phyloP scores from a whole-genome alignment of 345 rosid genomes.

The Bretschneidera sinensis region DNA sequence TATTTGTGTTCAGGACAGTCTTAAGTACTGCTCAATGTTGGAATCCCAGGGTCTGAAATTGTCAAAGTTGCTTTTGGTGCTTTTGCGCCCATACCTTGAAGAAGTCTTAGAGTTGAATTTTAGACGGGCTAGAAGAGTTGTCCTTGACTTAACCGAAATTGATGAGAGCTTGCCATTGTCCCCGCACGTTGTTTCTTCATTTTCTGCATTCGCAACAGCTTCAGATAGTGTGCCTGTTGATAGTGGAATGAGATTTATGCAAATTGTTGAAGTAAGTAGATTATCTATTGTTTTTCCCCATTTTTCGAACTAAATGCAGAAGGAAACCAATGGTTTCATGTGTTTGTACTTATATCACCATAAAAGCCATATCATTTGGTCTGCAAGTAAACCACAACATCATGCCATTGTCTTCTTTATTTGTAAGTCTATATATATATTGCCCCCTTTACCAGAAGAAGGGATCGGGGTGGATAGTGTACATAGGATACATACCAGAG shows the following conservation, averaged over 20 bases:
- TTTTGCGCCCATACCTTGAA: constrained; percentile 76
- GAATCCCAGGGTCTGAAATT: constrained; percentile 80
- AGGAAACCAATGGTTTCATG: no score
- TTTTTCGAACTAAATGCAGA: background rate
- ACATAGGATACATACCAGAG: background rate
- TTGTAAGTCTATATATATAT: no score
- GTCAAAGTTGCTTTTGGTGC: constrained; percentile 82
- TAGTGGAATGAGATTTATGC: constrained; percentile 77
- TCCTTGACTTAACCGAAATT: constrained; percentile 46
- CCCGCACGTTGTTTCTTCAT: constrained; percentile 43
- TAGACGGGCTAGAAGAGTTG: constrained; percentile 68
- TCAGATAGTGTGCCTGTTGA: constrained; percentile 61
- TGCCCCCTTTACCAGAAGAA: no score
- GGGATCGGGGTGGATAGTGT: no score
- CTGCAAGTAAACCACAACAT: no score
- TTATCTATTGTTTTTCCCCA: no score
- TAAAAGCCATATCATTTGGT: no score
- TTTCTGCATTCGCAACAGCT: constrained; percentile 54
- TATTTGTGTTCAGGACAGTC: constrained; percentile 73
- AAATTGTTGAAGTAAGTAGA: constrained; percentile 66
- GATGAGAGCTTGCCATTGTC: constrained; percentile 55
- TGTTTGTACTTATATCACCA: no score
- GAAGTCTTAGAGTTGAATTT: constrained; percentile 90
- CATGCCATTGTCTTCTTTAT: no score
- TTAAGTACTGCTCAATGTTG: constrained; percentile 66